Conservation (phyloP, 2,329 filamentous ascomycete genomes). For the Sporothrix phasma region DNA sequence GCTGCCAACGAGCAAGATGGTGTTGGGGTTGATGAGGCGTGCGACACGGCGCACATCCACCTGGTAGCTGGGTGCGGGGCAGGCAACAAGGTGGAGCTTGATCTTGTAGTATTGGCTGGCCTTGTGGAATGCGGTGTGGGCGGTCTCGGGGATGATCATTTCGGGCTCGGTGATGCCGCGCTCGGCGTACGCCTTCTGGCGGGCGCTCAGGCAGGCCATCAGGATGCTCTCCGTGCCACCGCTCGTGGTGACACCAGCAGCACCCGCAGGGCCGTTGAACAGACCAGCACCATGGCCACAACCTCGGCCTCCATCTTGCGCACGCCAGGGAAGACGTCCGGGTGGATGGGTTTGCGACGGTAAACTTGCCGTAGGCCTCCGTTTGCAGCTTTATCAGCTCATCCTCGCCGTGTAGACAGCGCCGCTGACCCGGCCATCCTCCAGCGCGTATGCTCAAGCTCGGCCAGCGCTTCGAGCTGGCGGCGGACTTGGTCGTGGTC, state of each 20-base stretch:
- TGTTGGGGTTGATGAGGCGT: constrained; percentile 88
- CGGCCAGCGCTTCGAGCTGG: constrained; percentile 68
- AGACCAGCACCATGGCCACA: constrained; percentile 88
- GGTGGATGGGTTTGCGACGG: constrained; percentile 95
- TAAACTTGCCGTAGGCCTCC: constrained; percentile 88
- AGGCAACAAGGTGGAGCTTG: constrained; percentile 79
- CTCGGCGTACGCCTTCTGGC: constrained; percentile 80
- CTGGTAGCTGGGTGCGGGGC: constrained; percentile 76
- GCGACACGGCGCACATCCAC: constrained; percentile 69
- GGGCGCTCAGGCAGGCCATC: constrained; percentile 84
- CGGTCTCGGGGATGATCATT: constrained; percentile 93
- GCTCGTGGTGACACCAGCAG: constrained; percentile 79
- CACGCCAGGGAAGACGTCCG: constrained; percentile 94
- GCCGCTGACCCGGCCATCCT: constrained; percentile 87
- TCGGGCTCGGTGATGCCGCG: constrained; percentile 85
- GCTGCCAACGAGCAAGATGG: constrained; percentile 82
- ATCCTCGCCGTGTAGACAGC: constrained; percentile 89
- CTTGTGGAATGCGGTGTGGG: constrained; percentile 93
- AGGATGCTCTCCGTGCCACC: constrained; percentile 95
- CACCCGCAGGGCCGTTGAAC: constrained; percentile 81
- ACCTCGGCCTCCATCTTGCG: constrained; percentile 99
- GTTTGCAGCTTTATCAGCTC: constrained; percentile 75
- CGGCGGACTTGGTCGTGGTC: constrained; percentile 67
- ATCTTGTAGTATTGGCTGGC: constrained; percentile 94
- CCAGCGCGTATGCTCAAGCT: constrained; percentile 91